Evolutionary conservation across 495 filamentous ascomycete genomes (phyloP).

Genomic region (Aspergillus nidulans): DNA sequence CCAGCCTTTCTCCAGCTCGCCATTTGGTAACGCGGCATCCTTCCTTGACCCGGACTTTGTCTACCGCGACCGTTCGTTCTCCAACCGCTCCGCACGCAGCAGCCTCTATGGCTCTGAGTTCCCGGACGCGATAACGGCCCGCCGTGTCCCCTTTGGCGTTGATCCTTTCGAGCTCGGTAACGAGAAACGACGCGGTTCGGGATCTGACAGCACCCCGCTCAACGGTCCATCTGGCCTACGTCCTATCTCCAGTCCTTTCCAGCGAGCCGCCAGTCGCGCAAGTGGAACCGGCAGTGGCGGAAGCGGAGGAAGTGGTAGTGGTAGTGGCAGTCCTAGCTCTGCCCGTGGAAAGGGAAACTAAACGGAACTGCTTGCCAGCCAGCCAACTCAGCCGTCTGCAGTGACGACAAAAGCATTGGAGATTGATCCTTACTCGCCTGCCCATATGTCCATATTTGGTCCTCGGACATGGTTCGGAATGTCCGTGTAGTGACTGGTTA

Average conservation of each 20-base stretch:
- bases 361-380: not conserved
- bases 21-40: constrained; percentile 26
- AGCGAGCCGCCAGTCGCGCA: constrained; percentile 38
- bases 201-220: constrained; percentile 31
- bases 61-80: constrained; percentile 43
- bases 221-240: constrained; percentile 21
- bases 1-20: constrained; percentile 37
- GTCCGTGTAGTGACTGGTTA: not conserved
- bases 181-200: constrained; percentile 30
- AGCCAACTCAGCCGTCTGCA: not conserved
- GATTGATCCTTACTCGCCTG: not conserved
- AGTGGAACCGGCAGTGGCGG: constrained; percentile 44
- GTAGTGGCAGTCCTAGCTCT: constrained; percentile 44
- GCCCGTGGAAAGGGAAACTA: constrained; percentile 28
- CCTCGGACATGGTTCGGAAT: not conserved
- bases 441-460: not conserved
- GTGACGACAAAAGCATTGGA: constrained; percentile 2
- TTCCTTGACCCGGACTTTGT: constrained; percentile 35
- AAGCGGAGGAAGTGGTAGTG: constrained; percentile 40
- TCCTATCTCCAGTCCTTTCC: constrained; percentile 39
- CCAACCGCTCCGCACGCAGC: constrained; percentile 43
- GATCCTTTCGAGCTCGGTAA: constrained; percentile 34
- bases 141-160: constrained; percentile 30
- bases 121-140: constrained; percentile 24
- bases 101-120: constrained; percentile 42